phyloP scores from a whole-genome alignment of 2,329 filamentous ascomycete species.

The Sarocladiaceae sp. region DNA sequence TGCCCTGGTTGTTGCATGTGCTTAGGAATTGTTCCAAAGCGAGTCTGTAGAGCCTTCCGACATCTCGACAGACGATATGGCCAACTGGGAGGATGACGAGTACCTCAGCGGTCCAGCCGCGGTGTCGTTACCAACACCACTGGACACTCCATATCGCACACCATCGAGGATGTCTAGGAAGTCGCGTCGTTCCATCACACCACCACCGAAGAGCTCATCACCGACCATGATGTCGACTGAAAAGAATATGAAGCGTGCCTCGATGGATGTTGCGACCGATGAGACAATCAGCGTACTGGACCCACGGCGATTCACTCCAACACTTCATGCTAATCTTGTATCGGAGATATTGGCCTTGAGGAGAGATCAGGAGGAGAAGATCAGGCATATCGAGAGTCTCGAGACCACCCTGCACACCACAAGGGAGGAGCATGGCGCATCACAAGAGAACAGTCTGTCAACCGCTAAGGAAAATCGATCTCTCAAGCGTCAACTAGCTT shows the following conservation, averaged over 20 bases:
- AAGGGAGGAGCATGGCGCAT: slow-evolving; percentile 66
- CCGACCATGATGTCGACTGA: slow-evolving; percentile 37
- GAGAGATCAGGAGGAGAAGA: slow-evolving; percentile 85
- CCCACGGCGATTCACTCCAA: slow-evolving; percentile 88
- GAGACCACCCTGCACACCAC: slow-evolving; percentile 67
- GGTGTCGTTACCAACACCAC: slow-evolving; percentile 61
- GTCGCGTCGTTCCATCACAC: slow-evolving; percentile 62
- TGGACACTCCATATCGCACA: slow-evolving; percentile 65
- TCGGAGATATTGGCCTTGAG: slow-evolving; percentile 86
- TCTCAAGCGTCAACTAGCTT: slow-evolving; percentile 75
- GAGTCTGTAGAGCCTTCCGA: too few species aligned
- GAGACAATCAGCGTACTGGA: slow-evolving; percentile 73
- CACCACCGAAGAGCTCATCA: slow-evolving; percentile 52
- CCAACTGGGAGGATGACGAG: slow-evolving; percentile 58
- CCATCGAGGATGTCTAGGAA: slow-evolving; percentile 57
- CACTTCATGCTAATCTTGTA: slow-evolving; percentile 86
- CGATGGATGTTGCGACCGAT: slow-evolving; percentile 55
- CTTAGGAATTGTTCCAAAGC: too few species aligned
- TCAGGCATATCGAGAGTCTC: slow-evolving; percentile 76
- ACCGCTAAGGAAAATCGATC: slow-evolving; percentile 71
- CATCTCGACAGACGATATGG: too few species aligned
- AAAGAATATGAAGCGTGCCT: slow-evolving; percentile 43
- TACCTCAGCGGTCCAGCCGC: slow-evolving; percentile 45
- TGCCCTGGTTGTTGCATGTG: too few species aligned
- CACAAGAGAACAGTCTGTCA: slow-evolving; percentile 55